Evolutionary conservation across 148 eudicot species (phyloP).

Genomic region (Cornus controversa): DNA sequence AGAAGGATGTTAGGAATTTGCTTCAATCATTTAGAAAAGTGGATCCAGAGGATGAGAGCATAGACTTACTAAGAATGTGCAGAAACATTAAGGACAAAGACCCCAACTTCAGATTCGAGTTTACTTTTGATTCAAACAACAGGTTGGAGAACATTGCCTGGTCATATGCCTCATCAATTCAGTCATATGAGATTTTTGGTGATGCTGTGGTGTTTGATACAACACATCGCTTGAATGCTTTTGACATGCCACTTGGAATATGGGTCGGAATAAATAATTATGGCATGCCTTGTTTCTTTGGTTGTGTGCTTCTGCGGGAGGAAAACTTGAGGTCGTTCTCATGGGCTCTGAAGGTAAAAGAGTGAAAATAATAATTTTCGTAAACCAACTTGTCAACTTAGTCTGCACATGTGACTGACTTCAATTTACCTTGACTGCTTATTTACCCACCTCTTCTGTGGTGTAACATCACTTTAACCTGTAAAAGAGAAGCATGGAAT

Average conservation of each 20-base stretch:
- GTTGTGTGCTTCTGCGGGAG: constrained; percentile 74
- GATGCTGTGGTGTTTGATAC: constrained; percentile 89
- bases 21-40: constrained; percentile 89
- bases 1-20: constrained; percentile 91
- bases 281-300: constrained; percentile 84
- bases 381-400: constrained; percentile 4
- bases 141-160: constrained; percentile 89
- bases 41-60: constrained; percentile 76
- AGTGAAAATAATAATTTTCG: neutral
- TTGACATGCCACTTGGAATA: constrained; percentile 85
- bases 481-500: neutral
- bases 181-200: constrained; percentile 83
- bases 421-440: neutral
- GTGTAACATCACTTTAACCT: neutral
- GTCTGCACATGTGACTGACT: neutral
- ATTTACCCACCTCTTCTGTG: neutral
- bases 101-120: constrained; percentile 78
- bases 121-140: constrained; percentile 65
- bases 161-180: constrained; percentile 88
- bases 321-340: constrained; percentile 66
- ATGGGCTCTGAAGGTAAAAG: constrained; percentile 83
- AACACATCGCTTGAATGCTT: constrained; percentile 74
- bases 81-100: constrained; percentile 86
- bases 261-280: constrained; percentile 80
- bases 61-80: constrained; percentile 84